Evolutionary conservation across 768 basidiomycete genomes (phyloP), one percentile per base, ranked within the genome.

Genomic region (Tremella mesenterica): DNA sequence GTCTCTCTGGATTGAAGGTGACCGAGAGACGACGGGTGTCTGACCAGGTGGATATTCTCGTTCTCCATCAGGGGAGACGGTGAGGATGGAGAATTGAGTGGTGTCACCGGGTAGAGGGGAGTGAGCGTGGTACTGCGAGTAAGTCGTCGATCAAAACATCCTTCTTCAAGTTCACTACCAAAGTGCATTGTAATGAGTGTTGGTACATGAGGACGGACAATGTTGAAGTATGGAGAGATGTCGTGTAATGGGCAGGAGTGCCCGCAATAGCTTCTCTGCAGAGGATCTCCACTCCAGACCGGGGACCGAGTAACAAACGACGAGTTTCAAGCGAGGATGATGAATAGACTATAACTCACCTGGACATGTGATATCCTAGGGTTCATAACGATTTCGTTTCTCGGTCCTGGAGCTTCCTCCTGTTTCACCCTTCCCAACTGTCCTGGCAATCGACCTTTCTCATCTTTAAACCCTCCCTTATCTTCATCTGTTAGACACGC

Each of bases 61-160:
- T 50, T 73, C 71, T 1, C 71, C 71, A 54, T 73, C 71, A 0
- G 69, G 41, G 3, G 71, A 57, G 29, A 73, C 52, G 18, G 60
- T 59, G 23, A 73, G 57, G 27, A 69, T 55, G 28, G 65, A n/a
- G n/a, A n/a, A n/a, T n/a, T n/a, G n/a, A n/a, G n/a, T n/a, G n/a
- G n/a, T n/a, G n/a, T n/a, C n/a, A n/a, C n/a, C n/a, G n/a, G n/a
- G n/a, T n/a, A n/a, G n/a, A n/a, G n/a, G n/a, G n/a, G n/a, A n/a
- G n/a, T n/a, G n/a, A n/a, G n/a, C n/a, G n/a, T n/a, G n/a, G n/a
- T n/a, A n/a, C n/a, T n/a, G n/a, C n/a, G n/a, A n/a, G n/a, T n/a
- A n/a, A n/a, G n/a, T n/a, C n/a, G n/a, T n/a, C n/a, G n/a, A n/a
- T n/a, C n/a, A n/a, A n/a, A n/a, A n/a, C n/a, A 54, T 31, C 65